These are phyloP conservation scores for Ricinus communis DNA, from an alignment of 345 rosid genomes.

Conservation along the genomic window DNA sequence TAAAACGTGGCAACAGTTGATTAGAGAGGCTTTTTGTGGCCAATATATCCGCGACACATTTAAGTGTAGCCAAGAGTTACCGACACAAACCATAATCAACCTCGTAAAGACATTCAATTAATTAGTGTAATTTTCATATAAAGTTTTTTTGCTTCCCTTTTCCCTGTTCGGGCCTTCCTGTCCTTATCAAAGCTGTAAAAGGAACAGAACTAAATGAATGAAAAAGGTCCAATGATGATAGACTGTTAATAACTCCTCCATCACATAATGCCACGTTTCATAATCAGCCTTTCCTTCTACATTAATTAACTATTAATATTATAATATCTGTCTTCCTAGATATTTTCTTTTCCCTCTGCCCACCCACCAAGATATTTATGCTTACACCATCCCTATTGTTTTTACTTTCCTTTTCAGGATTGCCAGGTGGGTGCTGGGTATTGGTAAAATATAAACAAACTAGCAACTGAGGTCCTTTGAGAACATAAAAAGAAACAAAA, in stretches of 20 bases:
- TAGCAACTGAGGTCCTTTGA: neutral
- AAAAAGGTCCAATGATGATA: neutral
- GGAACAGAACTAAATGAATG: neutral
- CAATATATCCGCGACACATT: too few species aligned
- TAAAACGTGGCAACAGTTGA: too few species aligned
- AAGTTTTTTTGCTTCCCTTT: too few species aligned
- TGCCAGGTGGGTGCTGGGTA: neutral
- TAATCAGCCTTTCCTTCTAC: neutral
- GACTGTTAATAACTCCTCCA: neutral
- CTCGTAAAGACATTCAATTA: too few species aligned
- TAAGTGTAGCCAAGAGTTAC: too few species aligned
- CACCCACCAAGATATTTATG: neutral
- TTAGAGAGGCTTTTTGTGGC: too few species aligned
- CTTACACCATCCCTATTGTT: neutral
- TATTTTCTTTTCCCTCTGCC: neutral
- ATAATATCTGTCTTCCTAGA: neutral
- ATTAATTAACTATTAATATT: neutral
- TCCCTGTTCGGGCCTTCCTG: neutral
- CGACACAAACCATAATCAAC: neutral
- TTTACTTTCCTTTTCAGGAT: neutral
- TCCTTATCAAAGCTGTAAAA: neutral
- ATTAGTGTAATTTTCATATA: too few species aligned
- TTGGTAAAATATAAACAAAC: neutral
- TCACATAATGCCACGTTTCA: constrained; percentile 2
- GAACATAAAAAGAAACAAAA: too few species aligned